Evolutionary conservation across 306 rosid species (phyloP), one percentile per base, ranked within the genome.

Genomic region (Alnus rubra): DNA sequence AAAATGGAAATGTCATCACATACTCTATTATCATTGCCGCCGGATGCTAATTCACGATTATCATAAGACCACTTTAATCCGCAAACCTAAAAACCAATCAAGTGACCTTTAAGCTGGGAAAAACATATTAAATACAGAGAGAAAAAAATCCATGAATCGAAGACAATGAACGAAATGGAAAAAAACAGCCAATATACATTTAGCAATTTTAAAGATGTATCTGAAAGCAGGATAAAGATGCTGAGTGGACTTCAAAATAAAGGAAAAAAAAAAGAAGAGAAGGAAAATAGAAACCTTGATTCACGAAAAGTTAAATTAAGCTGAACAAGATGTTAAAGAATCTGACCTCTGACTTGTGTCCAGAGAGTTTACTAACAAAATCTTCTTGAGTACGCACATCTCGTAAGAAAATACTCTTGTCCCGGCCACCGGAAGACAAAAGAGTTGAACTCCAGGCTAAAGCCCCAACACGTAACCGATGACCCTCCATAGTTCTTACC

Each of bases 11-110:
- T 54, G 74, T 63, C 45, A 76, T 74, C 69, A 72, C 97, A 58
- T 93, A 96, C 99, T 83, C 91, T 87, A 60, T 96, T 96, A 88
- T 96, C 99, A 81, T 96, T 96, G 79, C 99, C 99, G 0, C 99
- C 98, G 3, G 99, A 96, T 87, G 99, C 99, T 79, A 96, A 86
- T 84, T 96, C 99, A 50, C 99, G 98, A 86, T 91, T 89, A 84
- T 96, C 99, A 48, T 90, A 90, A 0, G 99, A 93, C 99, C 99
- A 96, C 82, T 91, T 91, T 79, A 96, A 85, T 76, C 99, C 99
- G 79, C 99, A 96, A 82, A 96, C 99, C 99, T 96, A 68, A 78
- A 82, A 82, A 55, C 77, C 76, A 74, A 53, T 63, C 79, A 60
- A 79, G 75, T 71, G 48, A 79, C 47, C 48, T 69, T 82, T 51